Conservation (phyloP, 306 rosid species). For the Glycyrrhiza uralensis region DNA sequence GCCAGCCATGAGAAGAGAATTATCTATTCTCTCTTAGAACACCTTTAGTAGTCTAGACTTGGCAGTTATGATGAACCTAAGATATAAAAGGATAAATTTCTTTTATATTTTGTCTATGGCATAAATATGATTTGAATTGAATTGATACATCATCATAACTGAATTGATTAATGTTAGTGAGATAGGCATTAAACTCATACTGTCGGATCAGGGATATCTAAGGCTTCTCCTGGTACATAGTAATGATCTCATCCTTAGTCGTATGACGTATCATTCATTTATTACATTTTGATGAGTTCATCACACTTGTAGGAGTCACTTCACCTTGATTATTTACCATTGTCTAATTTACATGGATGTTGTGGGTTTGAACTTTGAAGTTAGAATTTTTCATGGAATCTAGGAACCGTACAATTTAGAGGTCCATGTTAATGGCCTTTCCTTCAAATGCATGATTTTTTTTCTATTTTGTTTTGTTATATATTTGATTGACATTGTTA, state of each 20-base stretch:
- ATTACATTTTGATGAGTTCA: slow-evolving; percentile 11
- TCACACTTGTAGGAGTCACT: slow-evolving; percentile 1
- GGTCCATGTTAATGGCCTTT: neutral
- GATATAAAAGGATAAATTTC: neutral
- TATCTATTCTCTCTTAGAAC: neutral
- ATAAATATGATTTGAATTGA: slow-evolving; percentile 15
- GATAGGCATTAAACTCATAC: neutral
- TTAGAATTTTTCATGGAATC: neutral
- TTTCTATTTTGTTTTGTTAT: neutral
- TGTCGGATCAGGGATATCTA: neutral
- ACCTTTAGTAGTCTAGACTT: neutral
- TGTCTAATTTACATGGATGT: slow-evolving; percentile 13
- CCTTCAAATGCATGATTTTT: neutral
- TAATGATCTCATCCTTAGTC: neutral
- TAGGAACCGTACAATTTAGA: neutral
- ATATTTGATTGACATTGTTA: neutral
- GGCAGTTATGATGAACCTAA: neutral
- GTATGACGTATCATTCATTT: neutral
- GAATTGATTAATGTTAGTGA: neutral
- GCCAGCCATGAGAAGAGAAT: neutral
- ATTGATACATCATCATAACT: neutral
- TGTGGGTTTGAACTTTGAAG: neutral
- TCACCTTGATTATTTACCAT: slow-evolving; percentile 1
- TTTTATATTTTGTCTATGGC: neutral
- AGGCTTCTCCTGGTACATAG: neutral